phyloP scores from a whole-genome alignment of 352 stramenopile species.

The Aphanomyces euteiches region DNA sequence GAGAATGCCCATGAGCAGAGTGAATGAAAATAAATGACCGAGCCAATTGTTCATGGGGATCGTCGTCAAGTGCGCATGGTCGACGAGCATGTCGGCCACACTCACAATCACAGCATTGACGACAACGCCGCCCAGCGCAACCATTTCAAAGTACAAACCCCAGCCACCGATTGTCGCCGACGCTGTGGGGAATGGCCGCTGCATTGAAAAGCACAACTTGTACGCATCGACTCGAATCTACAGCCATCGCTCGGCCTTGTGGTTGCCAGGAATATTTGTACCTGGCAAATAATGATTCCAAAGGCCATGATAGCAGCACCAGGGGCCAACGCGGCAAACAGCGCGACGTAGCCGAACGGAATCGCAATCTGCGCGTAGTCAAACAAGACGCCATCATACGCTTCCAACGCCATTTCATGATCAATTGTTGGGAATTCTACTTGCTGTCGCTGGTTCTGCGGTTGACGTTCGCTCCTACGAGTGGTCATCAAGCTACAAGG shows the following conservation, averaged over 20 bases:
- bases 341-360: conserved; percentile 57
- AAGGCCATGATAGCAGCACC: conserved; percentile 43
- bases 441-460: too few relatives aligned
- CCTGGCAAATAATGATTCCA: conserved; percentile 34
- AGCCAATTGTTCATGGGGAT: conserved; percentile 17
- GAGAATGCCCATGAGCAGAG: conserved; percentile 30
- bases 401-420: conserved; percentile 41
- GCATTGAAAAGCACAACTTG: conserved; percentile 54
- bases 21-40: conserved; percentile 22
- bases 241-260: conserved; percentile 28
- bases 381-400: conserved; percentile 68
- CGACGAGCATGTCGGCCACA: conserved; percentile 35
- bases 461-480: too few relatives aligned
- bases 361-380: conserved; percentile 72
- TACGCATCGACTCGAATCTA: conserved; percentile 64
- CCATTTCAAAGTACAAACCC: conserved; percentile 51
- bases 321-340: conserved; percentile 56
- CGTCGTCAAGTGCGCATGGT: not conserved
- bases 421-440: conserved; percentile 31
- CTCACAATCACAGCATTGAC: conserved; percentile 55
- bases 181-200: conserved; percentile 57
- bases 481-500: too few relatives aligned
- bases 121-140: conserved; percentile 48
- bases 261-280: not conserved
- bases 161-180: conserved; percentile 58